Percentiles rank a stretch among this genome's conserved stretches.
Evolutionary conservation across 2,329 filamentous ascomycete species (phyloP).

Genomic region (Verticillium albo-atrum): DNA sequence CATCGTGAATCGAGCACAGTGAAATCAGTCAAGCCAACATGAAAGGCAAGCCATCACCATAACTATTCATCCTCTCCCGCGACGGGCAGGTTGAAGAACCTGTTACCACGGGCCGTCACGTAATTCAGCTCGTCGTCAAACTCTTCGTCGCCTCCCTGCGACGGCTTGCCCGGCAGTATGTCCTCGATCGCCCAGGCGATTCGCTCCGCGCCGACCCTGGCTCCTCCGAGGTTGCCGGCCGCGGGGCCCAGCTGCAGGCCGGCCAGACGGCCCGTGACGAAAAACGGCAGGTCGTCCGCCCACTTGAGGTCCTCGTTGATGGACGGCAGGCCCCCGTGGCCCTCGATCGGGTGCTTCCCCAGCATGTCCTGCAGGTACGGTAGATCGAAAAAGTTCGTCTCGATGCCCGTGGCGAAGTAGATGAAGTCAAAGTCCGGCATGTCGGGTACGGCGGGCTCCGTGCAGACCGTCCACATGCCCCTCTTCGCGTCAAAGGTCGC

Average conservation of each 20-base stretch:
- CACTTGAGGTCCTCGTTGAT: slow-evolving; percentile 75
- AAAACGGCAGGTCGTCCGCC: slow-evolving; percentile 67
- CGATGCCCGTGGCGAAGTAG: slow-evolving; percentile 71
- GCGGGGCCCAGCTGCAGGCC: slow-evolving; percentile 66
- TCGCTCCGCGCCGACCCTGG: slow-evolving; percentile 67
- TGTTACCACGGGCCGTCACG: slow-evolving; percentile 10
- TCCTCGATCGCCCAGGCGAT: slow-evolving; percentile 68
- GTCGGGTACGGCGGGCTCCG: slow-evolving; percentile 44
- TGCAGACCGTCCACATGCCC: slow-evolving; percentile 38
- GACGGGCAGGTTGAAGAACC: slow-evolving; percentile 4
- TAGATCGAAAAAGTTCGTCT: slow-evolving; percentile 56
- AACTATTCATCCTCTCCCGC: slow-evolving; percentile 7
- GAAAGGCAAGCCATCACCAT: background rate
- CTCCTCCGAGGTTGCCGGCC: slow-evolving; percentile 69
- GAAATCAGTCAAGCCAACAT: background rate
- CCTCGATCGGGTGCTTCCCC: slow-evolving; percentile 55
- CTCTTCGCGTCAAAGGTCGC: slow-evolving; percentile 44
- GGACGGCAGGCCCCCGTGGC: slow-evolving; percentile 64
- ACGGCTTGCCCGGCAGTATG: slow-evolving; percentile 27
- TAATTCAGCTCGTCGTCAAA: slow-evolving; percentile 8
- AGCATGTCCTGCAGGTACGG: slow-evolving; percentile 58
- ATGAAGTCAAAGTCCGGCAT: slow-evolving; percentile 63
- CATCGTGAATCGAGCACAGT: background rate
- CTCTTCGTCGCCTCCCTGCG: background rate
- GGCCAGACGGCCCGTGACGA: slow-evolving; percentile 65